Percentiles rank a stretch among this genome's conserved stretches.
Evolutionary conservation across 2,329 filamentous ascomycete genomes (phyloP).

Genomic region (Coniochaeta pulveracea): DNA sequence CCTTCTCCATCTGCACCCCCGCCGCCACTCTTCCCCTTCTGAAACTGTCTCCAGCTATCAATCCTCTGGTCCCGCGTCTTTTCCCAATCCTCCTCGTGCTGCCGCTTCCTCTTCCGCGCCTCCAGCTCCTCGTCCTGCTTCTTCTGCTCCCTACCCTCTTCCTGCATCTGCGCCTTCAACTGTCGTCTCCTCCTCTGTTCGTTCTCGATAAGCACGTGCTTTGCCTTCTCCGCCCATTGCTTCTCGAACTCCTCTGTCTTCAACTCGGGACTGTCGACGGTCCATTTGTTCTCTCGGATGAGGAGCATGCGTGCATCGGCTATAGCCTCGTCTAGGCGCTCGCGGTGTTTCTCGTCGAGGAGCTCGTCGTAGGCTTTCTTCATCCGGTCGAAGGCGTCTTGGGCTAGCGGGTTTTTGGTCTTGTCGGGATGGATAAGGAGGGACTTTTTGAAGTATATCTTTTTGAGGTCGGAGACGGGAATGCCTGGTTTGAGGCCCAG

Average conservation of each 20-base stretch:
- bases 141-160: slow-evolving; percentile 83
- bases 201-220: slow-evolving; percentile 83
- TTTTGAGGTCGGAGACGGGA: slow-evolving; percentile 91
- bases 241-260: slow-evolving; percentile 72
- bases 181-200: slow-evolving; percentile 76
- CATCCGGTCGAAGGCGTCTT: slow-evolving; percentile 91
- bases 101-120: slow-evolving; percentile 70
- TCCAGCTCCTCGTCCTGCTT: slow-evolving; percentile 79
- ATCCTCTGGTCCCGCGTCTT: slow-evolving; percentile 83
- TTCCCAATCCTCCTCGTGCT: slow-evolving; percentile 94
- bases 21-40: slow-evolving; percentile 55
- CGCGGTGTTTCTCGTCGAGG: slow-evolving; percentile 87
- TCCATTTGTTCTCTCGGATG: slow-evolving; percentile 91
- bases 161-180: slow-evolving; percentile 89
- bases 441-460: slow-evolving; percentile 92
- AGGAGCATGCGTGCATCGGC: slow-evolving; percentile 91
- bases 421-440: slow-evolving; percentile 98
- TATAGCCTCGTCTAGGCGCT: slow-evolving; percentile 83
- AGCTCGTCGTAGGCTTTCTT: slow-evolving; percentile 90
- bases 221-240: slow-evolving; percentile 84
- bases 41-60: slow-evolving; percentile 85
- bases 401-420: slow-evolving; percentile 78
- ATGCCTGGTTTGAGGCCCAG: slow-evolving; percentile 93
- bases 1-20: slow-evolving; percentile 42
- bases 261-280: slow-evolving; percentile 75